A percentile compares a stretch with the other conserved stretches of the same genome.
Evolutionary conservation across 176 grass and related monocot species (phyloP).

Genomic region (Oryza meyeriana): DNA sequence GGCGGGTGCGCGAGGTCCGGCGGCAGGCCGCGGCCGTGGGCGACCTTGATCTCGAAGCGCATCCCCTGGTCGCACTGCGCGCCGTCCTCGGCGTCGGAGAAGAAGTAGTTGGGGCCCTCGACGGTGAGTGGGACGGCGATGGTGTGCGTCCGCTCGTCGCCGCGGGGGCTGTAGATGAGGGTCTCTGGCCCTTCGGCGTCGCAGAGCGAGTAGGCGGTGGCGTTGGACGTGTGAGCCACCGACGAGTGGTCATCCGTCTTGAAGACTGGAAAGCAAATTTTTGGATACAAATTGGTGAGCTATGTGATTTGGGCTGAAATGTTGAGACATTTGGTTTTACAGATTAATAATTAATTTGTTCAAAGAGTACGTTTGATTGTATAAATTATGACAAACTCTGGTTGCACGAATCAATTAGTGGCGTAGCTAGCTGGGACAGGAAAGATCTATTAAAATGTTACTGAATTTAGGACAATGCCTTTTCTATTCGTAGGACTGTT

Average conservation of each 20-base stretch:
- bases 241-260: constrained; percentile 71
- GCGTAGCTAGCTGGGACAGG: no score
- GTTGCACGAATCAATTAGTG: no score
- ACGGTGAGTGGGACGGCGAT: constrained; percentile 35
- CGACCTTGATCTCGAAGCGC: constrained; percentile 65
- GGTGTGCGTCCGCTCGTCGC: not conserved
- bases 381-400: no score
- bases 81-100: constrained; percentile 57
- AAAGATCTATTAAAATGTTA: not conserved
- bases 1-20: constrained; percentile 24
- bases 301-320: not conserved
- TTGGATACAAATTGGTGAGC: not conserved
- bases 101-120: constrained; percentile 69
- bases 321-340: no score
- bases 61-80: constrained; percentile 71
- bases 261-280: constrained; percentile 47
- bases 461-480: not conserved
- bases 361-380: no score
- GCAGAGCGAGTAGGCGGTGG: constrained; percentile 54
- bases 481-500: not conserved
- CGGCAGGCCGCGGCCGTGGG: constrained; percentile 50
- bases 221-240: constrained; percentile 57
- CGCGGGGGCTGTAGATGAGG: constrained; percentile 39
- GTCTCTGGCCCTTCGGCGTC: constrained; percentile 34
- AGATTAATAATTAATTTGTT: no score